These are phyloP conservation scores for Chlamydomonas sp. DNA, from an alignment of 139 green algal species.

Conservation along the genomic window DNA sequence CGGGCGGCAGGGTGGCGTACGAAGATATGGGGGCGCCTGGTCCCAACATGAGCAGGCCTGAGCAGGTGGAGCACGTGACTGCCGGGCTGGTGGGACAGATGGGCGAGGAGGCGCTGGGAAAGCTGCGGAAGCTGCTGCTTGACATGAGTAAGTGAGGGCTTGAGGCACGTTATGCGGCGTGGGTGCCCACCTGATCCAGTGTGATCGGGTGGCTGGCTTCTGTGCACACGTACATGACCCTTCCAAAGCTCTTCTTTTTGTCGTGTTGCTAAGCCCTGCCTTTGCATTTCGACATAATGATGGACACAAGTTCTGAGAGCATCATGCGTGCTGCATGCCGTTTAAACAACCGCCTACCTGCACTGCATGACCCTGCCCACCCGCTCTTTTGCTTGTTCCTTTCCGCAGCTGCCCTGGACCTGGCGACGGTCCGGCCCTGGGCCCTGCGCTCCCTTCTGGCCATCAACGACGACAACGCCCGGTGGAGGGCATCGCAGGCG, in stretches of 20 bases:
- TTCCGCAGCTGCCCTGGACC: conserved; percentile 6
- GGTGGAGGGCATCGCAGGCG: conserved; percentile 12
- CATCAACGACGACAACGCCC: conserved; percentile 5
- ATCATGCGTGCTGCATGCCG: too few relatives aligned
- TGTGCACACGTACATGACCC: too few relatives aligned
- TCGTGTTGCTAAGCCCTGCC: too few relatives aligned
- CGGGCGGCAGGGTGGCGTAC: background rate
- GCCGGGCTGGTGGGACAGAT: background rate
- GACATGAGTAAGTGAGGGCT: conserved; percentile 23
- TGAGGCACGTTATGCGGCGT: too few relatives aligned
- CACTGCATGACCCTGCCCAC: too few relatives aligned
- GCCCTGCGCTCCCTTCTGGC: conserved; percentile 24
- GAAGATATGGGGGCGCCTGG: conserved; percentile 19
- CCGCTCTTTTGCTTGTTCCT: background rate
- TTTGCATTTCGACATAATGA: too few relatives aligned
- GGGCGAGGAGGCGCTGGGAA: background rate
- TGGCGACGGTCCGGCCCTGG: conserved; percentile 23
- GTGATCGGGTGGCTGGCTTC: too few relatives aligned
- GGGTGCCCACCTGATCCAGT: too few relatives aligned
- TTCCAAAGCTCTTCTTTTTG: too few relatives aligned
- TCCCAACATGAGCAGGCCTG: background rate
- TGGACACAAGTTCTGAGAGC: too few relatives aligned
- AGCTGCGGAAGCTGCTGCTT: conserved; percentile 30
- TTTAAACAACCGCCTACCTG: too few relatives aligned
- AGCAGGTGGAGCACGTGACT: conserved; percentile 36